Evolutionary conservation across 495 filamentous ascomycete genomes (phyloP), one percentile per base, ranked within the genome.

Genomic region (Penicillium turbatum): DNA sequence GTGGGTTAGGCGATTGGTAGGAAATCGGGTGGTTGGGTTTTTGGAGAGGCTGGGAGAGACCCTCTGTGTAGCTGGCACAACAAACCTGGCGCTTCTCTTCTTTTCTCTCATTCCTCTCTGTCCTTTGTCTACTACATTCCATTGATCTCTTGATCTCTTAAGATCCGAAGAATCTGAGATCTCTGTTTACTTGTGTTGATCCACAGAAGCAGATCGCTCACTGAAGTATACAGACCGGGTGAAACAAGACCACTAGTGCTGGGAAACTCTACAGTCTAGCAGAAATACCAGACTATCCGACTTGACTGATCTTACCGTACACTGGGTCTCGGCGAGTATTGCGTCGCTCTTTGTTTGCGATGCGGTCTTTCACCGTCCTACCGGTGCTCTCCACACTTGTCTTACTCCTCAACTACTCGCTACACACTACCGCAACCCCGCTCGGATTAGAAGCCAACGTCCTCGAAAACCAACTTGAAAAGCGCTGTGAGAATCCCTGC

Each of bases 401-500:
- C 35, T 41, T 61, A 34, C 48, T 73, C 35, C 56, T 70, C 48
- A 48, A 52, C 42, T 46, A 53, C 35, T 36, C 51, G 36, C 52
- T 56, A 57, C 61, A 59, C 54, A 60, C 65, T 38, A 64, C 63
- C 64, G 72, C 71, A 65, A 73, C 62, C 60, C 79, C 63, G 59
- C 60, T 57, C 36, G 52, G 60, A 16, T n/a, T 57, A 9, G 61
- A 66, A 21, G 59, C 55, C n/a, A 51, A 32, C 17, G 34, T 16
- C 1, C 61, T 73, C 31, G 72, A 77, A 11, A 48, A 27, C 21
- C 34, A 16, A 0, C 62, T 74, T 21, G 72, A 78, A 55, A 72
- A 76, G 56, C 70, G 73, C 35, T 92, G 89, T 67, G 70, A 71
- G 1, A 82, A 82, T 38, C 76, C 76, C 37, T 96, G 90, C 66